phyloP scores from a whole-genome alignment of 768 basidiomycete species.

The Suillus fuscotomentosus region DNA sequence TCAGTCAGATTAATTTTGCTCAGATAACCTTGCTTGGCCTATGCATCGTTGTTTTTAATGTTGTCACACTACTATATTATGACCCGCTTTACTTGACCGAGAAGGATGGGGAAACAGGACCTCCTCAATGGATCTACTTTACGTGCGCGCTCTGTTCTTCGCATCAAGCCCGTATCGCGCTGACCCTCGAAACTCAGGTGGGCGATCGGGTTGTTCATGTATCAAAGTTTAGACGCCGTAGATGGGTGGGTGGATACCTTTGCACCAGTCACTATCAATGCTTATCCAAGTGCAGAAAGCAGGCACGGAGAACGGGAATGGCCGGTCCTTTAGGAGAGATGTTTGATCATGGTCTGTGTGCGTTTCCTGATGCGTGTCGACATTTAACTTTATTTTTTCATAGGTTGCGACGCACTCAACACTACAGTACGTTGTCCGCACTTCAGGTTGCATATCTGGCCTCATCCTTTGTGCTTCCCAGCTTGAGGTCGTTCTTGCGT shows the following conservation, averaged over 20 bases:
- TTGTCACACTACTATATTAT: constrained; percentile 77
- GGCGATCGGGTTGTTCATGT: constrained; percentile 85
- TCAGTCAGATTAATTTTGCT: constrained; percentile 1
- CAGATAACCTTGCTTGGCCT: constrained; percentile 92
- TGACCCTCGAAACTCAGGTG: constrained; percentile 49
- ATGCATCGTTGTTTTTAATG: constrained; percentile 77
- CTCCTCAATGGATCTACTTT: constrained; percentile 88
- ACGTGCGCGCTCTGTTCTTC: constrained; percentile 52
- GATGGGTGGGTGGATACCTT: constrained; percentile 62
- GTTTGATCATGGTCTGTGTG: constrained; percentile 87
- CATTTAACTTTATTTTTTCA: background rate
- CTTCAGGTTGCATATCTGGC: constrained; percentile 3
- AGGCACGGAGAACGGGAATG: constrained; percentile 94
- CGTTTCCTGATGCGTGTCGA: background rate
- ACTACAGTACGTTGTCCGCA: constrained; percentile 63
- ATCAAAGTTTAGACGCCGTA: constrained; percentile 87
- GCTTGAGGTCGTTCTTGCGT: constrained; percentile 84
- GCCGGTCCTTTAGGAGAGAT: constrained; percentile 96
- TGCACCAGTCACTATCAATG: constrained; percentile 15
- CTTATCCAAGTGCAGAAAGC: constrained; percentile 58
- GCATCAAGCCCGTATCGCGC: constrained; percentile 1
- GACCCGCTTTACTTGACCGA: constrained; percentile 77
- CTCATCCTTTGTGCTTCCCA: constrained; percentile 26
- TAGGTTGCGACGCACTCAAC: constrained; percentile 91
- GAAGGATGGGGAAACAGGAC: constrained; percentile 56